Base-by-base conservation (phyloP, 177 flowering plant species). In the Tripterygium wilfordii region DNA sequence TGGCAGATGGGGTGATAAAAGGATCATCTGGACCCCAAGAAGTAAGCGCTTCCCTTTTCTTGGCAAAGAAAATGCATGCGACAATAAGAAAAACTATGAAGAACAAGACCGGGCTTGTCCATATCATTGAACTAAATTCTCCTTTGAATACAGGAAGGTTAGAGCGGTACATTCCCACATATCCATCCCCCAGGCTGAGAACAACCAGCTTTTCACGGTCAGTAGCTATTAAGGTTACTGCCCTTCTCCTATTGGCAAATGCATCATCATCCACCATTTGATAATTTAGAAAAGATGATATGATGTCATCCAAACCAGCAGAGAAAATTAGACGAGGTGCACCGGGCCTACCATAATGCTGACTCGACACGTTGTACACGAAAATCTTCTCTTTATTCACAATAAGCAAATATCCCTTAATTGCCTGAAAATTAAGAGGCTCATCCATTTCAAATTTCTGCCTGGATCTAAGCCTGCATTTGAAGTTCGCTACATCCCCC, bases 21-120 rank as follows among this genome's bases (percentile, higher is more conserved):
- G 97, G 91, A 51, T 94, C 99, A 54, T 89, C 95, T 1, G 88
- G 77, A 16, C 88, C 90, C 99, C 97, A 94, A 22, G 81, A 74
- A 20, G 86, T 79, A 51, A 88, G 81, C 4, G 84, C 75, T 54
- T 84, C 97, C 66, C 79, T 94, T 70, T 87, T 94, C 72, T 89
- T 85, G 5, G 96, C 88, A 37, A 94, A 83, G 51, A 89, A 87
- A 20, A 80, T 86, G 89, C 91, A 94, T 5, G 85, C 86, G 25
- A 69, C 96, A 52, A 87, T 71, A 24, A 87, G 66, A 59, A 94
- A 89, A 36, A 94, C 65, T 17, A 89, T 45, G 71, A 88, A 94
- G 49, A 89, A 65, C 60, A 94, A 42, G 46, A 89, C 88, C 16
- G 97, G 99, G 47, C 82, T 85, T 25, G 86, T 81, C 97, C 97